Evolutionary conservation across 169 alveolate genomes (phyloP).

Genomic region (Plasmodium yoelii): DNA sequence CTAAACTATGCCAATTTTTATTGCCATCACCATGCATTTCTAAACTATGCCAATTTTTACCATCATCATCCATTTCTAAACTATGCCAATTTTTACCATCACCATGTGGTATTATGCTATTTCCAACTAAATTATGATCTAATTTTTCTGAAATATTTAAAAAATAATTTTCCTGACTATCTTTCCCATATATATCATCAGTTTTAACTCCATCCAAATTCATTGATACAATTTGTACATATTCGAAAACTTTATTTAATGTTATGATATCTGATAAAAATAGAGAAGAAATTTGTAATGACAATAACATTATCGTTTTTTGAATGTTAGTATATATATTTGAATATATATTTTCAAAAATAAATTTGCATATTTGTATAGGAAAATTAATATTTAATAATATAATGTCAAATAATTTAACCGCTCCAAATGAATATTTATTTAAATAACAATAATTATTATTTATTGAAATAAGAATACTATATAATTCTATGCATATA

Average conservation of each 20-base stretch:
- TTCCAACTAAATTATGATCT: not conserved
- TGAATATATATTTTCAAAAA: slow-evolving; percentile 40
- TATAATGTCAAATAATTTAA: slow-evolving; percentile 26
- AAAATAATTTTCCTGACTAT: not conserved
- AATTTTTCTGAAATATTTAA: not conserved
- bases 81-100: too few species aligned
- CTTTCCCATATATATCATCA: not conserved
- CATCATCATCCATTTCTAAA: too few species aligned
- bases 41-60: too few species aligned
- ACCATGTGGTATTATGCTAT: too few species aligned
- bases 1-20: too few species aligned
- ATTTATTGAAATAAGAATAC: slow-evolving; percentile 30
- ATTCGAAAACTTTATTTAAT: slow-evolving; percentile 8
- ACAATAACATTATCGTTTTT: slow-evolving; percentile 43
- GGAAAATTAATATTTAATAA: slow-evolving; percentile 39
- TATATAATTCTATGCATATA: slow-evolving; percentile 35
- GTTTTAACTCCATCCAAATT: not conserved
- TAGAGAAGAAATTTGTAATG: slow-evolving; percentile 19
- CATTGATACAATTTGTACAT: not conserved
- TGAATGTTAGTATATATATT: slow-evolving; percentile 21
- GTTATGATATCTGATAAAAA: slow-evolving; percentile 11
- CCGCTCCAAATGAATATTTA: slow-evolving; percentile 3
- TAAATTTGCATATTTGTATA: slow-evolving; percentile 23
- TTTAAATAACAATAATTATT: slow-evolving; percentile 1
- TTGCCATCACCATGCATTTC: too few species aligned